Evolutionary conservation across 352 stramenopile species (phyloP).

Genomic region (Aphanomyces astaci): DNA sequence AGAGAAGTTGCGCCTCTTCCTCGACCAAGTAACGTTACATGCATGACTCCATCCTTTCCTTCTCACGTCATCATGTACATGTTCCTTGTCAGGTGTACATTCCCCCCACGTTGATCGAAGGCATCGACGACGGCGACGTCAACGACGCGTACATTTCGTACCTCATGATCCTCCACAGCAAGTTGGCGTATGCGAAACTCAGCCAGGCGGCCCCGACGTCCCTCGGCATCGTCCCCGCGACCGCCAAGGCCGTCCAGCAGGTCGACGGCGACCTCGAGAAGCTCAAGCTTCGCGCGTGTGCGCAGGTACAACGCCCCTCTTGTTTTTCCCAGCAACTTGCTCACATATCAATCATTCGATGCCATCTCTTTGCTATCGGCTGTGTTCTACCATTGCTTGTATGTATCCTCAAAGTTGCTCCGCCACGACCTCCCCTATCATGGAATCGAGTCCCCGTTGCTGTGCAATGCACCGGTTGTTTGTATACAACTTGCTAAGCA

Average conservation of each 20-base stretch:
- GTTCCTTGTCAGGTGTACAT: constrained; percentile 32
- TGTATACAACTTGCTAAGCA: too few relatives aligned
- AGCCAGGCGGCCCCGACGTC: constrained; percentile 55
- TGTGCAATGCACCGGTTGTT: too few relatives aligned
- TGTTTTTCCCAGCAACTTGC: not conserved
- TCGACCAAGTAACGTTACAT: constrained; percentile 87
- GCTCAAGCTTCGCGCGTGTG: constrained; percentile 64
- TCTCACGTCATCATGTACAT: not conserved
- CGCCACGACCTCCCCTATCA: too few relatives aligned
- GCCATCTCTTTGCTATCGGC: too few relatives aligned
- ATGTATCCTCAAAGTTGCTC: too few relatives aligned
- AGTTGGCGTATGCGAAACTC: constrained; percentile 84
- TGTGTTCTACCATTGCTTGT: too few relatives aligned
- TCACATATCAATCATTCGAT: too few relatives aligned
- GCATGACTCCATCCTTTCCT: not conserved
- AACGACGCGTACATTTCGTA: constrained; percentile 91
- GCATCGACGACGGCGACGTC: constrained; percentile 91
- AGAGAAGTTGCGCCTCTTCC: constrained; percentile 87
- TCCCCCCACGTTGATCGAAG: constrained; percentile 86
- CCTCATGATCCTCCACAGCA: constrained; percentile 89
- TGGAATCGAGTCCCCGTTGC: too few relatives aligned
- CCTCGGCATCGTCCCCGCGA: constrained; percentile 79
- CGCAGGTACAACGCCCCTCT: constrained; percentile 17
- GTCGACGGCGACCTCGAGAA: constrained; percentile 90
- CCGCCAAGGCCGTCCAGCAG: constrained; percentile 89